Evolutionary conservation across 345 rosid species (phyloP).

Genomic region (Populus euphratica): DNA sequence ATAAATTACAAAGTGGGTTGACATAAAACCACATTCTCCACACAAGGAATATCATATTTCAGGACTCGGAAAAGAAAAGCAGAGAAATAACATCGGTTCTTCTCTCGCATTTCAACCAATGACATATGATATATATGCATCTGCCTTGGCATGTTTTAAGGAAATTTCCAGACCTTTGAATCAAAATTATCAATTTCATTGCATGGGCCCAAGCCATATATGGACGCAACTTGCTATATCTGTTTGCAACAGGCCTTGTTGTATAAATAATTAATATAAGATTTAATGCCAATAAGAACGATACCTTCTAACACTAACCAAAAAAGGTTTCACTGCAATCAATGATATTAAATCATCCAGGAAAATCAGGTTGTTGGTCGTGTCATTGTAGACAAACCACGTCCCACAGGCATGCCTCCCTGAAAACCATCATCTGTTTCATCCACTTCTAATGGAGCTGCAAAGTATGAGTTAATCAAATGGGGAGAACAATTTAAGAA

Average conservation of each 20-base stretch:
- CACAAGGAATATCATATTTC: neutral
- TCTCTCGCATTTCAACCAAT: neutral
- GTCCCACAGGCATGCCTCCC: conserved; percentile 69
- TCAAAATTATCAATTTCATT: neutral
- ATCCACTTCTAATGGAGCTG: conserved; percentile 57
- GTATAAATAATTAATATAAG: neutral
- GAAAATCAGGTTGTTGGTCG: conserved; percentile 70
- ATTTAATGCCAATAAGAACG: neutral
- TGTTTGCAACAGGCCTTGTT: neutral
- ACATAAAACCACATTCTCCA: neutral
- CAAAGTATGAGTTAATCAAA: conserved; percentile 8
- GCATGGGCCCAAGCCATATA: neutral
- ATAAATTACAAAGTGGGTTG: neutral
- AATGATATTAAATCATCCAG: neutral
- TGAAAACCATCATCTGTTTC: conserved; percentile 53
- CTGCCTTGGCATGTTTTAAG: neutral
- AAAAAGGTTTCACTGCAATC: neutral
- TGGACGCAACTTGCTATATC: neutral
- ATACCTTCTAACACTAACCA: conserved; percentile 8
- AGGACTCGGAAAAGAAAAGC: neutral
- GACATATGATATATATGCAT: neutral
- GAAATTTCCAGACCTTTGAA: neutral
- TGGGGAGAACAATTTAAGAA: neutral
- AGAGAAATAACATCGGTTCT: neutral
- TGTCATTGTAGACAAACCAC: conserved; percentile 88